Evolutionary conservation across 2,329 filamentous ascomycete species (phyloP), one percentile per base, ranked within the genome.

Genomic region (Aspergillus flavus): DNA sequence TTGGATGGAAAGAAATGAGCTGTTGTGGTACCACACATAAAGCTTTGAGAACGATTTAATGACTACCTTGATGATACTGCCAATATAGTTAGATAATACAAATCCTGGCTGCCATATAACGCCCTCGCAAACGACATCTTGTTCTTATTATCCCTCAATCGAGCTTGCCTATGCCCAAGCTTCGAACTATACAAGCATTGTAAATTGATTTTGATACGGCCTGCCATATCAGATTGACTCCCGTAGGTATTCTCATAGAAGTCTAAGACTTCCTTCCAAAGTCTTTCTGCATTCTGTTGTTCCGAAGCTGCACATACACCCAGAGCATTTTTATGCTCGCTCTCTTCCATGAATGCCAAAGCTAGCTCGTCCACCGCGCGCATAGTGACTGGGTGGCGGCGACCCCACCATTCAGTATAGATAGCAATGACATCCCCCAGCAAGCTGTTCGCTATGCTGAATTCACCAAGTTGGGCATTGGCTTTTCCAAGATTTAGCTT

Each of bases 1-100:
- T 69, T 89, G 61, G 87, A 89, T 58, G 86, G 86, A 4, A 86
- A 86, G 54, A 59, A 64, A 54, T 65, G 45, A 48, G 41, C 11
- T 46, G 9, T 12, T 54, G 11, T 12, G 39, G 28, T 2, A 7
- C 34, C 10, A 21, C n/a, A 23, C 6, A 28, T 28, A n/a, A 4
- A 50, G 14, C 14, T 16, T 30, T 19, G 0, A n/a, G 26, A 30
- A 50, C 19, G 46, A 50, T 19, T 30, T 7, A 19, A 50, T 30
- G 45, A 48, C 12, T 48, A 48, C 7, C 21, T 16, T 28, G 4
- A 19, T 19, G 23, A 30, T 0, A 10, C 6, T 50, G 6, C 12
- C 21, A 16, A 26, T 23, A 12, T 48, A 28, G 11, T 50, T 19
- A 7, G 19, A 4, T 30, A 50, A 19, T 50, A 1, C 7, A 50